Evolutionary conservation across 371 early-diverging fungal species (phyloP).

Genomic region (Rhizopus sp.): DNA sequence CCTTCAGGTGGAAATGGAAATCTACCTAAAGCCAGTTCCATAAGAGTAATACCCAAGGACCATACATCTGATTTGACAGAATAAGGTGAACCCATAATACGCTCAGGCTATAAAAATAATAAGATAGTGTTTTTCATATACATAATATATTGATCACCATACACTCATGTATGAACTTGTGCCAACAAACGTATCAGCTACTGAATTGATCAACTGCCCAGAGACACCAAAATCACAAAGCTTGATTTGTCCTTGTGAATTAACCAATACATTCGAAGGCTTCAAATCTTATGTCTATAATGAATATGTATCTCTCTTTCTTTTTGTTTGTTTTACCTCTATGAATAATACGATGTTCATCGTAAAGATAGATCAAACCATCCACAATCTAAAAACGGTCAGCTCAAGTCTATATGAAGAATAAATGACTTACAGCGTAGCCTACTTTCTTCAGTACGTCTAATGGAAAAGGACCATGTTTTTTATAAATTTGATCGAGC

Average conservation of each 20-base stretch:
- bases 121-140: neutral
- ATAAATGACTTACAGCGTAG: conserved; percentile 56
- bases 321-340: conserved; percentile 51
- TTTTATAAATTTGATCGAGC: conserved; percentile 78
- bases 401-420: neutral
- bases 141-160: conserved; percentile 29
- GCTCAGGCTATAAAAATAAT: conserved; percentile 76
- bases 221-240: conserved; percentile 92
- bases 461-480: conserved; percentile 74
- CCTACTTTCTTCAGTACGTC: conserved; percentile 78
- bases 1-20: conserved; percentile 88
- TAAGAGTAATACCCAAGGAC: conserved; percentile 91
- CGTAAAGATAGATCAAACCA: conserved; percentile 83
- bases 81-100: conserved; percentile 91
- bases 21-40: conserved; percentile 89
- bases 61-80: conserved; percentile 95
- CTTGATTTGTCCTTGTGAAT: conserved; percentile 82
- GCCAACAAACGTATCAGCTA: conserved; percentile 90
- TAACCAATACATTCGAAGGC: conserved; percentile 81
- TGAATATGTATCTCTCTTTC: neutral
- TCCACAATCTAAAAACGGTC: conserved; percentile 58
- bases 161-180: conserved; percentile 93
- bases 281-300: conserved; percentile 58
- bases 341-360: conserved; percentile 85
- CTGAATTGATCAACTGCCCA: conserved; percentile 78